phyloP scores from a whole-genome alignment of 2,329 filamentous ascomycete species.

The Colletotrichum acutatum region DNA sequence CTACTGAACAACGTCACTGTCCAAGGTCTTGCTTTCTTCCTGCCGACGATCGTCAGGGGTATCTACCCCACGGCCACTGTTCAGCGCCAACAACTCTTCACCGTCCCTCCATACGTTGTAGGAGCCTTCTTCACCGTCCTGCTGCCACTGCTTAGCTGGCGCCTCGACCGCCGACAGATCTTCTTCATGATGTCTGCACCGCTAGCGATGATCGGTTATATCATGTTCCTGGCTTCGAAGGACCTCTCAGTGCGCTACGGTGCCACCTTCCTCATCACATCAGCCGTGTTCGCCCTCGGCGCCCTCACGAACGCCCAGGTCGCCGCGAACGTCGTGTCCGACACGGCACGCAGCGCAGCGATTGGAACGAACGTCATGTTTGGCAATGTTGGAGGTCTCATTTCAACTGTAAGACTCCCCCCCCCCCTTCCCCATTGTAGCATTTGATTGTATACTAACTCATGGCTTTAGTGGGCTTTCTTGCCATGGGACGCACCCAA shows the following conservation, averaged over 20 bases:
- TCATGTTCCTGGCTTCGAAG: slow-evolving; percentile 69
- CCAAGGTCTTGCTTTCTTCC: slow-evolving; percentile 74
- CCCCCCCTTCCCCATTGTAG: neutral
- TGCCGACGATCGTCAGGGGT: slow-evolving; percentile 71
- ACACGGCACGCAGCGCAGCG: slow-evolving; percentile 71
- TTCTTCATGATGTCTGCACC: slow-evolving; percentile 67
- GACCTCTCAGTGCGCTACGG: slow-evolving; percentile 64
- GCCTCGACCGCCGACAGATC: slow-evolving; percentile 63
- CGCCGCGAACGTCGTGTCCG: slow-evolving; percentile 73
- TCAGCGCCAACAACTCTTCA: slow-evolving; percentile 71
- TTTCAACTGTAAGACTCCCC: slow-evolving; percentile 42
- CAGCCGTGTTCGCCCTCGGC: slow-evolving; percentile 69
- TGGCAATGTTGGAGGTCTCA: slow-evolving; percentile 64
- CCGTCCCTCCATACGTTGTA: slow-evolving; percentile 72
- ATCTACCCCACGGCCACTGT: slow-evolving; percentile 70
- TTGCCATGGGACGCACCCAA: slow-evolving; percentile 71
- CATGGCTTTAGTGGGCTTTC: slow-evolving; percentile 62
- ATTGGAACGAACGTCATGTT: slow-evolving; percentile 72
- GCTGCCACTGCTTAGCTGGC: slow-evolving; percentile 67
- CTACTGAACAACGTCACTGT: slow-evolving; percentile 75
- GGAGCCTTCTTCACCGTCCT: slow-evolving; percentile 70
- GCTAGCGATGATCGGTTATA: slow-evolving; percentile 70
- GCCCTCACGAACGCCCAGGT: slow-evolving; percentile 71
- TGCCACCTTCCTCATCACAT: slow-evolving; percentile 72
- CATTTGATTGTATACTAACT: neutral